A percentile compares a stretch with the other conserved stretches of the same genome.
Evolutionary conservation across 2,329 filamentous ascomycete genomes (phyloP).

Genomic region (Metarhizium humberi): DNA sequence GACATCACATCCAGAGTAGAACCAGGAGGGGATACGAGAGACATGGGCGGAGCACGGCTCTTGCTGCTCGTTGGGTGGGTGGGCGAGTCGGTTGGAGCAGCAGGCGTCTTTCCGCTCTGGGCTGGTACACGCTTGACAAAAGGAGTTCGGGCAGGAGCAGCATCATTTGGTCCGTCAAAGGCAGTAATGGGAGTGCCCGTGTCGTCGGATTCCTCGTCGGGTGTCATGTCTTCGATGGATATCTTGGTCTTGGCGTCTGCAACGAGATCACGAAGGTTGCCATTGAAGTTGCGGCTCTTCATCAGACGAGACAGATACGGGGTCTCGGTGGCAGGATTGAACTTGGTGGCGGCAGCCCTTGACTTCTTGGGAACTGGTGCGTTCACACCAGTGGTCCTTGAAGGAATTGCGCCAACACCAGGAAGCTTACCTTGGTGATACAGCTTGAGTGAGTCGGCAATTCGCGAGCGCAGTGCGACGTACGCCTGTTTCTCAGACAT

Average conservation of each 20-base stretch:
- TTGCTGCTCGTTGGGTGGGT: constrained; percentile 50
- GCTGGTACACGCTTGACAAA: constrained; percentile 50
- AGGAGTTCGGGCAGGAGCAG: constrained; percentile 22
- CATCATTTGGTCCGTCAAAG: constrained; percentile 7
- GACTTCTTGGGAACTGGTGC: background rate
- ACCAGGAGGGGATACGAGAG: constrained; percentile 27
- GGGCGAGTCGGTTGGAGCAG: constrained; percentile 30
- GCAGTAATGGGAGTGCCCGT: constrained; percentile 10
- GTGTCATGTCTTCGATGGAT: constrained; percentile 38
- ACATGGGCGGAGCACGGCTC: constrained; percentile 31
- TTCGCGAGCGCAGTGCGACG: constrained; percentile 39
- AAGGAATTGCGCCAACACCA: constrained; percentile 36
- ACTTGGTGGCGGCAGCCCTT: constrained; percentile 14
- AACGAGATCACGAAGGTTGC: constrained; percentile 50
- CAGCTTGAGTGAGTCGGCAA: constrained; percentile 43
- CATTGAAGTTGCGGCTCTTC: constrained; percentile 49
- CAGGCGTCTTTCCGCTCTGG: constrained; percentile 41
- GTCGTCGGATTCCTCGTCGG: constrained; percentile 46
- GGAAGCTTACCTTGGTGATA: constrained; percentile 43
- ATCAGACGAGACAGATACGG: constrained; percentile 61
- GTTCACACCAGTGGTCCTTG: constrained; percentile 14
- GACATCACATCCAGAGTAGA: constrained; percentile 11
- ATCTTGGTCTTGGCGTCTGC: constrained; percentile 48
- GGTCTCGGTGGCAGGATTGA: constrained; percentile 46
- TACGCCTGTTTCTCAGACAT: constrained; percentile 44